Evolutionary conservation across 768 basidiomycete genomes (phyloP).

Genomic region (Rhodotorula kratochvilovae): DNA sequence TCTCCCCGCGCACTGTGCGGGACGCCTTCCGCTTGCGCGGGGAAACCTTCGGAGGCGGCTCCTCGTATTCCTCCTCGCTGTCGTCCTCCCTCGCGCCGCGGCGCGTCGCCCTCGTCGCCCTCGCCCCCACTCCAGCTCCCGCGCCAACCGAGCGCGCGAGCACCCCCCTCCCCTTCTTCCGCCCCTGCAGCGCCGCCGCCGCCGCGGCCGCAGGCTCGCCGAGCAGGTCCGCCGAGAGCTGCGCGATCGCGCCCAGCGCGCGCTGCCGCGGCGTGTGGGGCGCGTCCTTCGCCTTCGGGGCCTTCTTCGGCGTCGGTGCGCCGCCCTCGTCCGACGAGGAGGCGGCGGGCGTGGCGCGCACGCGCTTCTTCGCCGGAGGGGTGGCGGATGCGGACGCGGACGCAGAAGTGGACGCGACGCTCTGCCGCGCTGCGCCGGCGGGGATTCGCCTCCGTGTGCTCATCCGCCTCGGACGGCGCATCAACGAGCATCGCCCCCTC

Average conservation of each 20-base stretch:
- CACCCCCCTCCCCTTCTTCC: not conserved
- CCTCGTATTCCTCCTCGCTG: not conserved
- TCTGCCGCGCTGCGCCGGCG: not conserved
- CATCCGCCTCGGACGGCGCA: not conserved
- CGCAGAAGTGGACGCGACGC: not conserved
- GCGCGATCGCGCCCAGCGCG: slow-evolving; percentile 27
- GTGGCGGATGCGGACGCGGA: not conserved
- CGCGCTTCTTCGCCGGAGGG: not conserved
- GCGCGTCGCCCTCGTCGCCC: not conserved
- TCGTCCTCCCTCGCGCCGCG: not conserved
- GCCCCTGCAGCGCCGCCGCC: not conserved
- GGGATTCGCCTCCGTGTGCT: not conserved
- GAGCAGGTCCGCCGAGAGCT: slow-evolving; percentile 22
- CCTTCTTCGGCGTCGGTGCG: not conserved
- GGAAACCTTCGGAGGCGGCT: not conserved
- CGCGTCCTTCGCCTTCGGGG: too few relatives aligned
- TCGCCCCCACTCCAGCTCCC: not conserved
- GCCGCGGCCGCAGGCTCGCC: not conserved
- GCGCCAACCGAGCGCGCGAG: not conserved
- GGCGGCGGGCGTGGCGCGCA: not conserved
- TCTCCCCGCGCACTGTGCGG: not conserved
- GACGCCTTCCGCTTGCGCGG: not conserved
- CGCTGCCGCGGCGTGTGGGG: slow-evolving; percentile 16
- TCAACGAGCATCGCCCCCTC: not conserved
- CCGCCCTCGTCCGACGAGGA: too few relatives aligned